These are phyloP conservation scores for Heimioporus sp. DNA, from an alignment of 768 basidiomycete species.

Conservation along the genomic window DNA sequence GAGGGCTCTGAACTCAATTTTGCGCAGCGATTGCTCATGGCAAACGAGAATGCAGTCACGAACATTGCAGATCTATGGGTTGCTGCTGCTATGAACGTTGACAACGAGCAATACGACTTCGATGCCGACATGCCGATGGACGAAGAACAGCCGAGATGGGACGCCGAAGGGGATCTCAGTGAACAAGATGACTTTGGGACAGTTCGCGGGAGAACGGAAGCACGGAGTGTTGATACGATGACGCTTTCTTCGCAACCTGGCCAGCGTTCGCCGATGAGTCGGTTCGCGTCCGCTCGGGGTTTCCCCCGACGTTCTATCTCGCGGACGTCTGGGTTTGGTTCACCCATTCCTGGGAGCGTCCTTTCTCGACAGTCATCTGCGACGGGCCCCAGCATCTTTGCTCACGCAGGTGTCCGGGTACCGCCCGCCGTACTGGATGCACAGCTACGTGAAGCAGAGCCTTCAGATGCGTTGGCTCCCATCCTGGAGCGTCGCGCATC, in stretches of 20 bases:
- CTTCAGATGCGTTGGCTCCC: slow-evolving; percentile 42
- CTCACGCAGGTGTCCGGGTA: slow-evolving; percentile 77
- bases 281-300: slow-evolving; percentile 25
- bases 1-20: slow-evolving; percentile 70
- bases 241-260: slow-evolving; percentile 21
- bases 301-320: slow-evolving; percentile 34
- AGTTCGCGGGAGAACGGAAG: slow-evolving; percentile 16
- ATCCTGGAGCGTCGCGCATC: slow-evolving; percentile 48
- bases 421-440: slow-evolving; percentile 77
- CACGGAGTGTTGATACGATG: slow-evolving; percentile 14
- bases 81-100: slow-evolving; percentile 92
- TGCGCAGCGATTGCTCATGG: slow-evolving; percentile 83
- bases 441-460: slow-evolving; percentile 50
- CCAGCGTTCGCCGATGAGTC: slow-evolving; percentile 23
- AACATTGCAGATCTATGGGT: slow-evolving; percentile 98
- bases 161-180: slow-evolving; percentile 43
- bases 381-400: slow-evolving; percentile 72
- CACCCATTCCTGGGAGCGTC: slow-evolving; percentile 31
- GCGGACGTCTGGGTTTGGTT: slow-evolving; percentile 30
- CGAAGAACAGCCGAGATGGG: slow-evolving; percentile 28
- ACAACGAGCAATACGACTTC: slow-evolving; percentile 73
- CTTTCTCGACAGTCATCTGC: slow-evolving; percentile 51
- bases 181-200: slow-evolving; percentile 1
- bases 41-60: slow-evolving; percentile 93
- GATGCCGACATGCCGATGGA: slow-evolving; percentile 28